Evolutionary conservation across 163 green algal species (phyloP), one percentile per base, ranked within the genome.

Genomic region (Volvox carteri): DNA sequence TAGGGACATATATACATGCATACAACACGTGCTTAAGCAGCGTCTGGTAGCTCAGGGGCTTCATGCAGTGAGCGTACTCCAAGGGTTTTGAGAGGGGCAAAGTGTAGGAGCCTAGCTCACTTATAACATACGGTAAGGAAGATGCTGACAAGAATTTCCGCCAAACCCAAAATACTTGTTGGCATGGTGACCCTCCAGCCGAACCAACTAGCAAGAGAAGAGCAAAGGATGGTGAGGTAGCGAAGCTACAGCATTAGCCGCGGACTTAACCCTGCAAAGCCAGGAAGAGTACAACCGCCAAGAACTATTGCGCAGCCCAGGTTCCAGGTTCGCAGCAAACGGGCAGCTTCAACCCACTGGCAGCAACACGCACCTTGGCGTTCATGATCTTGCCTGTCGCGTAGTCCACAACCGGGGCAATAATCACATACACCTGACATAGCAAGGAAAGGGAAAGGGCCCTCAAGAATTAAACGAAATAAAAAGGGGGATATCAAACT

Each of bases 391-490:
- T 25, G 28, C 78, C 78, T 0, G 41, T 44, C n/a, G 30, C 42
- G 60, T 86, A 86, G n/a, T 86, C 78, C 56, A 86, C 78, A 39
- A 86, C 78, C 18, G 78, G 78, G 2, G 78, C 78, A 11, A 86
- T 74, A 28, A 86, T 30, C 41, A 86, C 58, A 39, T 67, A 86
- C 58, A 86, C 78, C 78, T 85, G 50, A 5, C n/a, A 65, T n/a
- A n/a, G n/a, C n/a, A 12, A 2, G 54, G 54, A 65, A 30, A 65
- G 54, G 54, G 2, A 23, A 65, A 65, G 54, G 54, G 54, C 3
- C 54, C 8, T 30, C 25, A 19, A 12, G 54, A 65, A 65, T 23
- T 5, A 23, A 23, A 11, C 54, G 3, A 65, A 12, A 19, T 65
- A 65, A 8, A 28, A 65, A 7, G 28, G 25, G 54, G 25, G 28